Conservation (phyloP, 106 monocot genomes). For the Dioscorea zingiberensis region DNA sequence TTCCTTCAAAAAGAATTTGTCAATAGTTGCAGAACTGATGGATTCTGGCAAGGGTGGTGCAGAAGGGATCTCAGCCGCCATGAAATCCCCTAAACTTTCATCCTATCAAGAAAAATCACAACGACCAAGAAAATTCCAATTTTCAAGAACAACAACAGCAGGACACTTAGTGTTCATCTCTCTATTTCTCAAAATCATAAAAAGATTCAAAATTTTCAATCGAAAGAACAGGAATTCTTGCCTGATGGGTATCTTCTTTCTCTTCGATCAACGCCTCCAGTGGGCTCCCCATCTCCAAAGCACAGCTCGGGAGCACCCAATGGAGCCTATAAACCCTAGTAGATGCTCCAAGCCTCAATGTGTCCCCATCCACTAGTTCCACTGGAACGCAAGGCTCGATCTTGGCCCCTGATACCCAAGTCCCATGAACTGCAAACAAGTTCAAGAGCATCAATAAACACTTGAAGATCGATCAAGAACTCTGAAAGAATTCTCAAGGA, state of each 20-base stretch:
- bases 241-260: slow-evolving; percentile 40
- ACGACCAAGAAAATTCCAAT: neutral
- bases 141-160: too few species aligned
- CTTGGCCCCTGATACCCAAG: slow-evolving; percentile 53
- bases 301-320: slow-evolving; percentile 29
- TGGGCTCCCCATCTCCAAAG: slow-evolving; percentile 30
- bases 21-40: slow-evolving; percentile 1
- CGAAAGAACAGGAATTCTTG: neutral
- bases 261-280: slow-evolving; percentile 33
- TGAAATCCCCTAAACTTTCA: slow-evolving; percentile 4
- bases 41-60: slow-evolving; percentile 36
- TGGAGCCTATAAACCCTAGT: slow-evolving; percentile 50
- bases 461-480: neutral
- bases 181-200: too few species aligned
- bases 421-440: slow-evolving; percentile 53
- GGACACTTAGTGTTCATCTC: too few species aligned
- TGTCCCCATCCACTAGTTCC: slow-evolving; percentile 45
- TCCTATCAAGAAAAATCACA: slow-evolving; percentile 20
- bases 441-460: slow-evolving; percentile 1
- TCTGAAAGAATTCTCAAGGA: neutral
- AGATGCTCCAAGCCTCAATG: slow-evolving; percentile 47
- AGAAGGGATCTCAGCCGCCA: slow-evolving; percentile 17
- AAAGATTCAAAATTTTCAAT: too few species aligned
- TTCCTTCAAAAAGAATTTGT: neutral
- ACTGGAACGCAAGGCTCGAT: slow-evolving; percentile 28